A percentile compares a stretch with the other conserved stretches of the same genome.
Conservation (phyloP, 2,329 filamentous ascomycete species). For the Apiospora pterosperma region DNA sequence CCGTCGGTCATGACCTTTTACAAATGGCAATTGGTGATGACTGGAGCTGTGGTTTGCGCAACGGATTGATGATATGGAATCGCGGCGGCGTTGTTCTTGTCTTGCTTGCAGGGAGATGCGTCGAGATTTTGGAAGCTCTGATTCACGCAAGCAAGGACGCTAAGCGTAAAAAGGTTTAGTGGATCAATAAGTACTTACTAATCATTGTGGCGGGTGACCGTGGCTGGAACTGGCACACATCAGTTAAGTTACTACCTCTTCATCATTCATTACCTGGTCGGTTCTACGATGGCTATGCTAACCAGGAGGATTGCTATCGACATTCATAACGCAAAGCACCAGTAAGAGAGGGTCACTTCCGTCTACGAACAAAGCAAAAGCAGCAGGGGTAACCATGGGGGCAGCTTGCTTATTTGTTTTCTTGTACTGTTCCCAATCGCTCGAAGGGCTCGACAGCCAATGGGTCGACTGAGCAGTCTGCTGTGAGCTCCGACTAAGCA, state of each 20-base stretch:
- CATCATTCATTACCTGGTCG: too few species aligned
- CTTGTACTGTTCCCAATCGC: neutral
- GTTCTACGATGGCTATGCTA: too few species aligned
- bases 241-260: too few species aligned
- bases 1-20: conserved; percentile 12
- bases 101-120: neutral
- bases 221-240: too few species aligned
- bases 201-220: neutral
- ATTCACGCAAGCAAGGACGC: neutral
- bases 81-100: neutral
- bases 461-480: neutral
- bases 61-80: neutral
- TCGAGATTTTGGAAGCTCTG: conserved; percentile 2
- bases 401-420: neutral
- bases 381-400: neutral
- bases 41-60: neutral
- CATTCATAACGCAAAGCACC: neutral
- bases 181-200: neutral
- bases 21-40: neutral
- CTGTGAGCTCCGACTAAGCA: neutral
- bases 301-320: neutral
- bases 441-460: neutral
- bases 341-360: neutral
- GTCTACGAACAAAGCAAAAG: neutral
- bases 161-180: neutral